phyloP scores from a whole-genome alignment of 1,284 basidiomycete genomes.

The Mycosarcoma mackinlayi region DNA sequence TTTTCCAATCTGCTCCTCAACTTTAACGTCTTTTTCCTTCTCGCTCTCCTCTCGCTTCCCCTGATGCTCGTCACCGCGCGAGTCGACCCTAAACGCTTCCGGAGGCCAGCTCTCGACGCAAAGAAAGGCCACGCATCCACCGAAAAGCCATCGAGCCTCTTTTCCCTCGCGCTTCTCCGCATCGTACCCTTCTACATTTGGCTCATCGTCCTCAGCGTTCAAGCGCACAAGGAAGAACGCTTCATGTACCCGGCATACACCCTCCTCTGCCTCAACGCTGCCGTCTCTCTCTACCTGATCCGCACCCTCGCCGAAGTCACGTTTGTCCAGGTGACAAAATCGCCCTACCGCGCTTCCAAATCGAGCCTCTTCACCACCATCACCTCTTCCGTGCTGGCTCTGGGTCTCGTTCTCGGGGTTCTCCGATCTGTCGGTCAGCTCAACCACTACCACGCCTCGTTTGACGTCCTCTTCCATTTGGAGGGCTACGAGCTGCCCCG shows the following conservation, averaged over 20 bases:
- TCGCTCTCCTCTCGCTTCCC: constrained; percentile 75
- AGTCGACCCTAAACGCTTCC: constrained; percentile 82
- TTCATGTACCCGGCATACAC: constrained; percentile 97
- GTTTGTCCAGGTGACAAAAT: constrained; percentile 51
- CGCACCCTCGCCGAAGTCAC: constrained; percentile 46
- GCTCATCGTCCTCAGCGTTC: constrained; percentile 80
- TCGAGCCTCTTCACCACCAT: constrained; percentile 77
- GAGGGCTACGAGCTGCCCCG: constrained; percentile 83
- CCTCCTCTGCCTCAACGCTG: constrained; percentile 91
- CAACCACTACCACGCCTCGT: constrained; percentile 90
- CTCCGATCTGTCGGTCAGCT: constrained; percentile 83
- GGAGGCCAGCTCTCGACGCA: constrained; percentile 73
- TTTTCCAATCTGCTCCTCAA: constrained; percentile 78
- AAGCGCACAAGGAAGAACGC: constrained; percentile 96
- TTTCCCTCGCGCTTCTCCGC: constrained; percentile 76
- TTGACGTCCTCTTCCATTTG: constrained; percentile 79
- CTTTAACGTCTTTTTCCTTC: constrained; percentile 86
- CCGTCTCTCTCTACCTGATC: constrained; percentile 77
- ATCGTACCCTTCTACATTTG: constrained; percentile 89
- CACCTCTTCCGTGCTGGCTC: constrained; percentile 77
- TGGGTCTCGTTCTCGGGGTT: constrained; percentile 78
- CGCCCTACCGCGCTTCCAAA: constrained; percentile 53
- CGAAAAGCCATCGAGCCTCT: constrained; percentile 35
- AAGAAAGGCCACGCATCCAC: constrained; percentile 31
- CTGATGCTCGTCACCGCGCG: constrained; percentile 80